phyloP scores from a whole-genome alignment of 2,329 filamentous ascomycete genomes.

The Celoporthe dispersa region DNA sequence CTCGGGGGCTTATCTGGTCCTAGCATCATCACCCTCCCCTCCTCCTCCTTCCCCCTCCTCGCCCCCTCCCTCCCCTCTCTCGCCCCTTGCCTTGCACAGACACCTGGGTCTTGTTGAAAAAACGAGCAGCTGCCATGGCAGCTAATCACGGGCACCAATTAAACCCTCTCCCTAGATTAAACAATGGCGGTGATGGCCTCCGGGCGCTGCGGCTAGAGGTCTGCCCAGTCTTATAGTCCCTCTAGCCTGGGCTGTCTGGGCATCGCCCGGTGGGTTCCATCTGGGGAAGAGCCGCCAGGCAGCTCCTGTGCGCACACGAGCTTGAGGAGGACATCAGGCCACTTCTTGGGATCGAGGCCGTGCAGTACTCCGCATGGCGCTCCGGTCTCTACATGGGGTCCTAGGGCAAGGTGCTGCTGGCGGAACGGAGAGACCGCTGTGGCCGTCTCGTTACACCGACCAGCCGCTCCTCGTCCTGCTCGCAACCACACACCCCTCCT shows the following conservation, averaged over 20 bases:
- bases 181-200: neutral
- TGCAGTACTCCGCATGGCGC: neutral
- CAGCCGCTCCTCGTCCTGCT: constrained; percentile 5
- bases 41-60: neutral
- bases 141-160: neutral
- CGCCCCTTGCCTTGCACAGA: neutral
- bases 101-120: neutral
- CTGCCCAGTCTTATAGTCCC: constrained; percentile 10
- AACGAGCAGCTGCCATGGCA: neutral
- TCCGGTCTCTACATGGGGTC: neutral
- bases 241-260: constrained; percentile 3
- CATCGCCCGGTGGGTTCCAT: neutral
- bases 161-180: neutral
- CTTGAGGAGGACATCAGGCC: neutral
- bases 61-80: too few relatives aligned
- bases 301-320: neutral
- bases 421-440: neutral
- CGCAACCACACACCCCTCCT: neutral
- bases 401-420: neutral
- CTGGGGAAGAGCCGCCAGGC: constrained; percentile 3
- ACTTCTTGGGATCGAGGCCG: neutral
- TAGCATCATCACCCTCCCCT: constrained; percentile 4
- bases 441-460: neutral
- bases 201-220: neutral
- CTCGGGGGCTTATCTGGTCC: neutral